A percentile compares a stretch with the other conserved stretches of the same genome.
Conservation (phyloP, 129 eudicot genomes). For the Artemisia tridentata region DNA sequence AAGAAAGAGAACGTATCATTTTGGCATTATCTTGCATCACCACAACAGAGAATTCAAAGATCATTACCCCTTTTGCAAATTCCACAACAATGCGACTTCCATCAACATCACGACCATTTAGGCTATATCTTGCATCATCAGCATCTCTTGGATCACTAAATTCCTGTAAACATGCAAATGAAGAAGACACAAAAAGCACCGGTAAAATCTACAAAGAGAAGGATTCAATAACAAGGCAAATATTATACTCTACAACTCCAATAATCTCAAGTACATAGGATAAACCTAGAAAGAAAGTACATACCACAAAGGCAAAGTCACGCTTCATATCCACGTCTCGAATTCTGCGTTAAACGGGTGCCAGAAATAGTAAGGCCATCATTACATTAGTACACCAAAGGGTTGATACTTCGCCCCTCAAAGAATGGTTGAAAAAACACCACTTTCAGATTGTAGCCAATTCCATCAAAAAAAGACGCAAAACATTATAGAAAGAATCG, state of each 20-base stretch:
- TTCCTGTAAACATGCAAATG: constrained; percentile 42
- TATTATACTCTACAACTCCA: not conserved
- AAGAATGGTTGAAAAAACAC: constrained; percentile 67
- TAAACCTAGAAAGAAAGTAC: constrained; percentile 21
- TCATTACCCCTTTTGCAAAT: constrained; percentile 76
- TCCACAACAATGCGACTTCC: constrained; percentile 88
- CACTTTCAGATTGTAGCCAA: constrained; percentile 63
- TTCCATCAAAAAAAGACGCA: constrained; percentile 67
- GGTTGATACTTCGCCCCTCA: constrained; percentile 85
- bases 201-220: constrained; percentile 24
- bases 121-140: constrained; percentile 81
- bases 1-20: not conserved
- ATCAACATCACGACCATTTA: constrained; percentile 84
- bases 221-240: not conserved
- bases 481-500: constrained; percentile 78
- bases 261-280: not conserved
- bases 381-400: constrained; percentile 60
- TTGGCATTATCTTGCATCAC: not conserved
- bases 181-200: constrained; percentile 10
- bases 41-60: not conserved
- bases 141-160: constrained; percentile 91
- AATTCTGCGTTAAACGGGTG: constrained; percentile 91
- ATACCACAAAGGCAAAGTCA: constrained; percentile 91
- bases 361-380: constrained; percentile 92
- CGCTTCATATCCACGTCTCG: constrained; percentile 99